Base-by-base conservation (phyloP, 1,139 yeast species). In the Magnusiomyces tetraspermus region DNA sequence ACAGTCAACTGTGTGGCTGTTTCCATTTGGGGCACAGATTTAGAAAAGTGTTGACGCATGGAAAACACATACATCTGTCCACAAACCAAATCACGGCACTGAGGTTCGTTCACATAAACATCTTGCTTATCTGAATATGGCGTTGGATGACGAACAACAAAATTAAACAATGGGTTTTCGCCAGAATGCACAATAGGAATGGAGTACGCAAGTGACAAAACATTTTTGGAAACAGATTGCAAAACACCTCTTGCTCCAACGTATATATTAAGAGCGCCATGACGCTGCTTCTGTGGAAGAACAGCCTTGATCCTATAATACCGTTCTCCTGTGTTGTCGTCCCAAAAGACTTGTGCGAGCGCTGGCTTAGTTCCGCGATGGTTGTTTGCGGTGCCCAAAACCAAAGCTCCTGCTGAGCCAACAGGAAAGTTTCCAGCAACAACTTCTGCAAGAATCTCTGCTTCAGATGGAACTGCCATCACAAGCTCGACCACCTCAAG, bases 61-160 rank as follows among this genome's bases (percentile, higher is more conserved):
- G 52, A 46, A 65, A 89, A 88, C 53, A 72, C 76, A 61, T 86
- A 86, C 15, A 80, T 75, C 57, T 79, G 79, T 38, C 79, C 80
- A 38, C 70, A 72, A 17, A 76, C 70, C 50, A 92, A 70, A 57
- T 76, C 75, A 58, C 76, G 79, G 55, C 85, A 79, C 66, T 90
- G 97, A 1, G 98, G 98, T 60, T 84, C 86, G 55, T 79, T 77
- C 53, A 92, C 78, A 66, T 90, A 92, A 50, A 89, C 70, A 24
- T 90, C 98, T 58, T 83, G 80, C 50, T 76, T 45, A 30, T 50
- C 50, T 13, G 53, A 49, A 36, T 53, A 52, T 2, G 55, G 57
- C 5, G 57, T 55, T 5, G 57, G 57, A 28, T 55, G 53, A 3
- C 57, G 49, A 21, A 51, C 46, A 3, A 49, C 53, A 53, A 55